A percentile compares a stretch with the other conserved stretches of the same genome.
These are phyloP conservation scores for Microstegium vimineum DNA, from an alignment of 176 grass and related monocot genomes.

Conservation along the genomic window DNA sequence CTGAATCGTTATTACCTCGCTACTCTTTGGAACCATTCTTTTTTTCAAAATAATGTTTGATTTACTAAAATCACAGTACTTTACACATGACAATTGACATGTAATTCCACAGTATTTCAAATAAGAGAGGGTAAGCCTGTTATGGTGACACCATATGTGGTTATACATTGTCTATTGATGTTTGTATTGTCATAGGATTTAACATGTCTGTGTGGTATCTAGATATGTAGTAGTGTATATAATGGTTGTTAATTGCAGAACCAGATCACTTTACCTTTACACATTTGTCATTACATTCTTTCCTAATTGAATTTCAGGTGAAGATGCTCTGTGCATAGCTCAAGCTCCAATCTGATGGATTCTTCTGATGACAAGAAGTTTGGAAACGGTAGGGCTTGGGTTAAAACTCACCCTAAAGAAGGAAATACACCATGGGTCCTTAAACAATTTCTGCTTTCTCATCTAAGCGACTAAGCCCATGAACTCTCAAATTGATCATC, in stretches of 20 bases:
- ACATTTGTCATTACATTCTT: too few species aligned
- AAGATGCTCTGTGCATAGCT: slow-evolving; percentile 25
- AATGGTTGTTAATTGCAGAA: neutral
- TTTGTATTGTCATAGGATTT: neutral
- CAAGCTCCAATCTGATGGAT: slow-evolving; percentile 51
- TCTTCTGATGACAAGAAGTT: slow-evolving; percentile 63
- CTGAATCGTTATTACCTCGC: neutral
- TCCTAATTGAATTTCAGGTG: slow-evolving; percentile 34
- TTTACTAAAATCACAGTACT: neutral
- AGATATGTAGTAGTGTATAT: neutral
- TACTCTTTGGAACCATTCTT: neutral
- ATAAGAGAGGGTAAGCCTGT: neutral
- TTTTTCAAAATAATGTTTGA: neutral
- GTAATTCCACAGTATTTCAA: neutral
- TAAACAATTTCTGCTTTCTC: neutral
- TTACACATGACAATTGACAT: neutral
- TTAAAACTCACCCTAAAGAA: neutral
- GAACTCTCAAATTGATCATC: neutral
- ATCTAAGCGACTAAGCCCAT: neutral
- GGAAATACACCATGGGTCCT: neutral
- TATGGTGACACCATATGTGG: neutral
- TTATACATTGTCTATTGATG: neutral
- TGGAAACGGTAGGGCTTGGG: slow-evolving; percentile 49
- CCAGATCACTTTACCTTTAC: neutral
- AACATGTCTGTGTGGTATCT: neutral